Evolutionary conservation across 345 rosid species (phyloP), one percentile per base, ranked within the genome.

Genomic region (Garcia nutans): DNA sequence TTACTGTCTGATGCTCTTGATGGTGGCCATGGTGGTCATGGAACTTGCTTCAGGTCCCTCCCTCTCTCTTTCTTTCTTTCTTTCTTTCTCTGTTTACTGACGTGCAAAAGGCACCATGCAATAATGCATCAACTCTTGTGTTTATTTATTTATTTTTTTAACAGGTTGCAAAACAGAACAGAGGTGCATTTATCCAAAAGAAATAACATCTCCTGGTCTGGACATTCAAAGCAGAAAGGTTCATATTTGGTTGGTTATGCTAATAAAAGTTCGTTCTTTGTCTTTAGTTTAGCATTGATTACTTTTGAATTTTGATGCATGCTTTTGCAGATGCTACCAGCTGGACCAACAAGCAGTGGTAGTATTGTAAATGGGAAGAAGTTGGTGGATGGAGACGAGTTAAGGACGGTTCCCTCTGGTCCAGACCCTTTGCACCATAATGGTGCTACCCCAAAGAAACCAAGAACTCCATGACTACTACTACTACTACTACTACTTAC

Each of bases 341-440:
- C 54, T 33, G n/a, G 71, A 65, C 6, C 59, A n/a, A 1, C 37
- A 23, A 8, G 24, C 26, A 8, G 57, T 37, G 5, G 41, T 67
- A 8, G 57, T 37, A 37, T 0, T 67, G 76, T 64, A 12, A 42
- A 58, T 23, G 74, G 41, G 12, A 60, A 52, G 76, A 68, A 56
- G 12, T 2, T 76, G 47, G 67, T 59, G 59, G 52, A 22, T n/a
- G 66, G 74, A 75, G 92, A 37, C 5, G 41, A 87, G 83, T 49
- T 93, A 23, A 88, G 94, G 84, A 68, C 80, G n/a, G 92, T 79
- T 78, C 97, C 96, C 31, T 82, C 93, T 13, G 97, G 97, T 50
- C 96, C 96, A 60, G 94, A 93, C 73, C 97, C 97, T 45, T 78
- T 93, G 76, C 96, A 93, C 81, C 97, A 93, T 76, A 88, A 93